phyloP scores from a whole-genome alignment of 805 yeast genomes.

The Barnettozyma salicaria region DNA sequence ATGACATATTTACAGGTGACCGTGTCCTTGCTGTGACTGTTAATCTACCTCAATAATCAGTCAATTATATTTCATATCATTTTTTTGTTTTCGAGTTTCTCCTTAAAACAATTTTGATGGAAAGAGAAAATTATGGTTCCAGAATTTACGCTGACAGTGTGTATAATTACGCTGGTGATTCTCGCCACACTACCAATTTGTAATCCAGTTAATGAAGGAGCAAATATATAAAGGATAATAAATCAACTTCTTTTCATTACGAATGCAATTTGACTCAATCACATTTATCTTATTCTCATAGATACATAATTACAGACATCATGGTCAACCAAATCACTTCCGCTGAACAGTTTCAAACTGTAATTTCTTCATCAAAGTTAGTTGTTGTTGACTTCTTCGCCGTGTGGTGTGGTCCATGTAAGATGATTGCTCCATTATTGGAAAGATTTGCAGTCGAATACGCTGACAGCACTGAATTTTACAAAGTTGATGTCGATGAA shows the following conservation, averaged over 20 bases:
- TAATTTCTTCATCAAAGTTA: slow-evolving; percentile 57
- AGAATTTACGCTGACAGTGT: not conserved
- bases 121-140: too few species aligned
- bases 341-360: slow-evolving; percentile 59
- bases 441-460: slow-evolving; percentile 69
- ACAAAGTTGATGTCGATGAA: slow-evolving; percentile 90
- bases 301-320: slow-evolving; percentile 13
- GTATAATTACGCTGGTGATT: not conserved
- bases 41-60: not conserved
- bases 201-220: too few species aligned
- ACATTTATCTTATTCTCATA: not conserved
- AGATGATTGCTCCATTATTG: slow-evolving; percentile 90
- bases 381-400: slow-evolving; percentile 96
- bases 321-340: slow-evolving; percentile 51
- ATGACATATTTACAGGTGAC: too few species aligned
- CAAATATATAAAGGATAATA: too few species aligned
- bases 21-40: too few species aligned
- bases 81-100: not conserved
- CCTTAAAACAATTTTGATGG: too few species aligned
- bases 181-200: slow-evolving; percentile 5
- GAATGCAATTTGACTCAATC: not conserved
- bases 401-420: slow-evolving; percentile 99
- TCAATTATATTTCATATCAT: too few species aligned
- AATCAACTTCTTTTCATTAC: too few species aligned
- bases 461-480: slow-evolving; percentile 57